Conservation (phyloP, 192 early-diverging fungal genomes). For the Coemansia sp. region DNA sequence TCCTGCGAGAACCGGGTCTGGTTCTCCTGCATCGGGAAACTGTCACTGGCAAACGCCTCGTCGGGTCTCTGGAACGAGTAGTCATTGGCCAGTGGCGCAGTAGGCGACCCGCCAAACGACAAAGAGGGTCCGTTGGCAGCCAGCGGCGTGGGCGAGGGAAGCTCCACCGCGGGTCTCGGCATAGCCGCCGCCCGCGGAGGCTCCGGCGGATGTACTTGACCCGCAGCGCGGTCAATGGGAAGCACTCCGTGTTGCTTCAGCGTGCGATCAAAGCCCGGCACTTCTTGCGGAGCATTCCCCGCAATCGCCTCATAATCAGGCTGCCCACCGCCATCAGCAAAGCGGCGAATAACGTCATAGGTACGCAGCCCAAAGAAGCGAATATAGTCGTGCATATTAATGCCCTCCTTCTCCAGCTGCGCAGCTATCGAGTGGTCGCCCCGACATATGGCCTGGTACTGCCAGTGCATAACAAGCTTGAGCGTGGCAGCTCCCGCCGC, state of each 20-base stretch:
- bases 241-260: constrained; percentile 30
- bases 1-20: constrained; percentile 23
- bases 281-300: constrained; percentile 40
- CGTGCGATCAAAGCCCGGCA: constrained; percentile 27
- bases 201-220: neutral
- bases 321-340: constrained; percentile 23
- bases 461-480: constrained; percentile 78
- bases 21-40: constrained; percentile 47
- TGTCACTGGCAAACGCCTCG: constrained; percentile 42
- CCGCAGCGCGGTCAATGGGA: constrained; percentile 17
- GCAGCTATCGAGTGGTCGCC: constrained; percentile 69
- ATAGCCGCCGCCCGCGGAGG: neutral
- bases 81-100: constrained; percentile 11
- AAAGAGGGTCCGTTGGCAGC: constrained; percentile 9
- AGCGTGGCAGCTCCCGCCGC: constrained; percentile 69
- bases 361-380: constrained; percentile 73
- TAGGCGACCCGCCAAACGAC: constrained; percentile 17
- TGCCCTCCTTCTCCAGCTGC: constrained; percentile 58
- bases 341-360: constrained; percentile 63
- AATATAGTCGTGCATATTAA: constrained; percentile 64
- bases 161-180: neutral
- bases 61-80: constrained; percentile 49
- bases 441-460: constrained; percentile 74
- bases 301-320: constrained; percentile 27
- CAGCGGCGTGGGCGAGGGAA: constrained; percentile 8